A percentile compares a stretch with the other conserved stretches of the same genome.
phyloP scores from a whole-genome alignment of 164 flowering plant genomes.

The Magnolia changhungtana region DNA sequence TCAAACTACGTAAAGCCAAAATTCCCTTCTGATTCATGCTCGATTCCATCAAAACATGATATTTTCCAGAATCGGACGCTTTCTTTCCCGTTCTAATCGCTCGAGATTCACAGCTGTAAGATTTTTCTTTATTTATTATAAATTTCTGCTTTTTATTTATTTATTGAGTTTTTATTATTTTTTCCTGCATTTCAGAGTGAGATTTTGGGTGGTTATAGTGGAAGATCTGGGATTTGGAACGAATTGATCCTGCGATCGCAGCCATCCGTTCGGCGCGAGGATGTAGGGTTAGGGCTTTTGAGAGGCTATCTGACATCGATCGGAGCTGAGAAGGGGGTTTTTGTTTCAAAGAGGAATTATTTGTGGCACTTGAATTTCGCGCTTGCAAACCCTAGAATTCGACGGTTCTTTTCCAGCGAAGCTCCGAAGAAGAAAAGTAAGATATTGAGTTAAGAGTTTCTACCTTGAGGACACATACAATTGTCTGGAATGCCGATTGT shows the following conservation, averaged over 20 bases:
- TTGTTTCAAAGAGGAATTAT: slow-evolving; percentile 11
- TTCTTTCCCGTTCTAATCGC: slow-evolving; percentile 31
- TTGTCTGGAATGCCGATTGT: not conserved
- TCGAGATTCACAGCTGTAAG: slow-evolving; percentile 25
- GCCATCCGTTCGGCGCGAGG: slow-evolving; percentile 11
- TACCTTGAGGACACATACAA: too few relatives aligned
- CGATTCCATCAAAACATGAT: slow-evolving; percentile 25
- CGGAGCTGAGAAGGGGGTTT: slow-evolving; percentile 30
- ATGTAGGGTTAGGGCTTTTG: slow-evolving; percentile 37
- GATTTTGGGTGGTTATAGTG: slow-evolving; percentile 25
- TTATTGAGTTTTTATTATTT: too few relatives aligned
- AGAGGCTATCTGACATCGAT: slow-evolving; percentile 53
- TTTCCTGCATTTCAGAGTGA: slow-evolving; percentile 11
- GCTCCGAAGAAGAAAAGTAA: slow-evolving; percentile 79
- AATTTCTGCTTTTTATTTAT: not conserved
- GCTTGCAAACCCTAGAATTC: slow-evolving; percentile 43
- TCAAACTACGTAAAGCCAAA: too few relatives aligned
- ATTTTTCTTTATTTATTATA: not conserved
- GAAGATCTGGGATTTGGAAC: slow-evolving; percentile 26
- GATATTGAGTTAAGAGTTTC: slow-evolving; percentile 9
- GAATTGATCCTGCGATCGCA: slow-evolving; percentile 13
- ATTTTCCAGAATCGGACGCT: slow-evolving; percentile 41
- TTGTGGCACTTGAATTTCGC: slow-evolving; percentile 34
- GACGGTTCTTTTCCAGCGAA: slow-evolving; percentile 55
- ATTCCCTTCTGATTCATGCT: slow-evolving; percentile 12